Evolutionary conservation across 495 filamentous ascomycete genomes (phyloP), one percentile per base, ranked within the genome.

Genomic region (Rhypophila decipiens): DNA sequence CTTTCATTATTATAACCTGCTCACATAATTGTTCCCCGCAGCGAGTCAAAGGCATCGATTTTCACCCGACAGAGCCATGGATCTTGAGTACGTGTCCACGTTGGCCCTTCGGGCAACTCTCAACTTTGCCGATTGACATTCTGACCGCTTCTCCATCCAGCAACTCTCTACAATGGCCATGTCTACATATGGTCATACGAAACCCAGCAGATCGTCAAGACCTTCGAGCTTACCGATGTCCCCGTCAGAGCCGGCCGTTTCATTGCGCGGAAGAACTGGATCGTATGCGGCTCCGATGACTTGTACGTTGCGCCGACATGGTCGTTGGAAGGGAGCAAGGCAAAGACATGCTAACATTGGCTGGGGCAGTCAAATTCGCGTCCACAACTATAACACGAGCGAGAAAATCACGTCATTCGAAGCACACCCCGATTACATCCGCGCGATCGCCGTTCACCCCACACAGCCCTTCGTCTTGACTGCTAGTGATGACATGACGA

Each of bases 111-210:
- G 12, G 31, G 31, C 31, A 35, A 56, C 33, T 4, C 19, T 21
- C 13, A 27, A 4, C 41, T 13, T n/a, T n/a, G n/a, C n/a, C n/a
- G n/a, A n/a, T 29, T 24, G 9, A 24, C 7, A n/a, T 45, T 44
- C 44, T 53, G 35, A 53, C 44, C n/a, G 5, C 19, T 13, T 38
- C 17, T 20, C 8, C 37, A 8, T 48, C 49, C 33, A 60, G 63
- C 59, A 5, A 96, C 93, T 21, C 71, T 96, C 57, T 97, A 96
- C 67, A 96, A 88, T 74, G 94, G 91, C 69, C 93, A 97, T 76
- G 94, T 95, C 61, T 91, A 97, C 73, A 96, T 99, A 62, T 99
- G 93, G 94, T 96, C 90, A 9, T 96, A 95, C 71, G 93, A 96
- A 68, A 90, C 90, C 40, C 94, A 95, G 69, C 85, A 88, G 23